Percentiles rank a stretch among this genome's conserved stretches.
phyloP scores from a whole-genome alignment of 106 monocot species.

The Hemerocallis citrina region DNA sequence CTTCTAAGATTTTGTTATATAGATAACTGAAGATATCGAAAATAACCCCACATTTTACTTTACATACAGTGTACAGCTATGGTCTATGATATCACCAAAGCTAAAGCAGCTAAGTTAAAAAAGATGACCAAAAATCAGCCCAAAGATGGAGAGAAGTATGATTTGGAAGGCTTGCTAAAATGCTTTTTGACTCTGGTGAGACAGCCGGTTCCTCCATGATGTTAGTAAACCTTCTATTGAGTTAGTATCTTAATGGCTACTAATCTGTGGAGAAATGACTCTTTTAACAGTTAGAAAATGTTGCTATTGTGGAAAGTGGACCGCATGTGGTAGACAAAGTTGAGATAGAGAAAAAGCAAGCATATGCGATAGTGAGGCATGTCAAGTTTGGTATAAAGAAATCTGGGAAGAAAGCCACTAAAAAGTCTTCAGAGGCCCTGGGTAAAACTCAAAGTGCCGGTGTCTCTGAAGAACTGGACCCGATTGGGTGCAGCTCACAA shows the following conservation, averaged over 20 bases:
- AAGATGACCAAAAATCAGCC: no score
- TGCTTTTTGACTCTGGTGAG: slow-evolving; percentile 50
- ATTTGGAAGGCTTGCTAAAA: slow-evolving; percentile 32
- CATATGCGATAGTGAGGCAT: slow-evolving; percentile 63
- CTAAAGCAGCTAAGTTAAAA: no score
- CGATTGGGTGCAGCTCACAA: slow-evolving; percentile 22
- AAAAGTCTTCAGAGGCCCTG: slow-evolving; percentile 15
- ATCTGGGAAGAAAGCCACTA: slow-evolving; percentile 42
- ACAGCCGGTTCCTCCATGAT: background rate
- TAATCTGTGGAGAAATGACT: background rate
- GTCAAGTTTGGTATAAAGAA: slow-evolving; percentile 50
- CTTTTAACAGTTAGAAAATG: slow-evolving; percentile 46
- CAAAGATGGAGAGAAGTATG: slow-evolving; percentile 32
- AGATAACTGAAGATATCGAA: background rate
- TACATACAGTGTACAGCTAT: slow-evolving; percentile 4
- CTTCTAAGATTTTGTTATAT: no score
- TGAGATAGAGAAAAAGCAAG: no score
- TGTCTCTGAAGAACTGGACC: slow-evolving; percentile 26
- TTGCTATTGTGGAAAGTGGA: slow-evolving; percentile 66
- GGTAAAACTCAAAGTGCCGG: no score
- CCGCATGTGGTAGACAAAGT: slow-evolving; percentile 54
- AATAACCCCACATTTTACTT: background rate
- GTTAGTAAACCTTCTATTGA: no score
- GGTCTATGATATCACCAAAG: no score
- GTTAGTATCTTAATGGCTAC: background rate